Evolutionary conservation across 345 rosid species (phyloP).

Genomic region (Arabidopsis suecica): DNA sequence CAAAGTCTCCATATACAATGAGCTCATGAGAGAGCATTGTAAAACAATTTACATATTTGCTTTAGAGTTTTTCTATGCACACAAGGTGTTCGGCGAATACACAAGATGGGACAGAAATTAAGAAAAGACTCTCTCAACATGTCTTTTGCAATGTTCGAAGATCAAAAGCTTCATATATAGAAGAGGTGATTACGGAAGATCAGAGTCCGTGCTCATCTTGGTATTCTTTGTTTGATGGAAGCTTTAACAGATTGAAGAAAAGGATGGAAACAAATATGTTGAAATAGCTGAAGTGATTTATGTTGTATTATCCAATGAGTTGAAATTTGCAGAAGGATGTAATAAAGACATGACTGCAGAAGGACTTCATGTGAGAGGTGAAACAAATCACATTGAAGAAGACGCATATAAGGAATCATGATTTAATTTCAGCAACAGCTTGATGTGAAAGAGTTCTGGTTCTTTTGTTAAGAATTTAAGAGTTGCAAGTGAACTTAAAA

Average conservation of each 20-base stretch:
- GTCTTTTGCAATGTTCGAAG: neutral
- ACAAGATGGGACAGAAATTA: neutral
- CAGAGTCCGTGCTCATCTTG: slow-evolving; percentile 3
- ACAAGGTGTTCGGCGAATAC: slow-evolving; percentile 21
- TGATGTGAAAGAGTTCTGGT: no score
- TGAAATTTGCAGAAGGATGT: no score
- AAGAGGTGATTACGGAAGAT: slow-evolving; percentile 11
- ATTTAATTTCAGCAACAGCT: no score
- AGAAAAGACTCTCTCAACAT: neutral
- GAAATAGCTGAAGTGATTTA: no score
- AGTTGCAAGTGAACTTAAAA: no score
- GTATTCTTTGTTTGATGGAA: neutral
- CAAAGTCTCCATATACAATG: no score
- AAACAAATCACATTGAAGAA: no score
- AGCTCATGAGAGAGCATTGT: neutral
- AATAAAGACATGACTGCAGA: no score
- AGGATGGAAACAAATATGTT: neutral
- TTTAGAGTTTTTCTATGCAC: neutral
- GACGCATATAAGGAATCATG: no score
- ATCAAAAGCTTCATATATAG: neutral
- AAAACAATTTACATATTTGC: neutral
- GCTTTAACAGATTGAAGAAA: slow-evolving; percentile 12
- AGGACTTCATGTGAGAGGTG: no score
- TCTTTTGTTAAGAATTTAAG: no score
- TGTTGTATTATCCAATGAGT: no score